Percentiles rank a stretch among this genome's conserved stretches.
These are phyloP conservation scores for Ustilago bromivora DNA, from an alignment of 1,284 basidiomycete genomes.

Conservation along the genomic window DNA sequence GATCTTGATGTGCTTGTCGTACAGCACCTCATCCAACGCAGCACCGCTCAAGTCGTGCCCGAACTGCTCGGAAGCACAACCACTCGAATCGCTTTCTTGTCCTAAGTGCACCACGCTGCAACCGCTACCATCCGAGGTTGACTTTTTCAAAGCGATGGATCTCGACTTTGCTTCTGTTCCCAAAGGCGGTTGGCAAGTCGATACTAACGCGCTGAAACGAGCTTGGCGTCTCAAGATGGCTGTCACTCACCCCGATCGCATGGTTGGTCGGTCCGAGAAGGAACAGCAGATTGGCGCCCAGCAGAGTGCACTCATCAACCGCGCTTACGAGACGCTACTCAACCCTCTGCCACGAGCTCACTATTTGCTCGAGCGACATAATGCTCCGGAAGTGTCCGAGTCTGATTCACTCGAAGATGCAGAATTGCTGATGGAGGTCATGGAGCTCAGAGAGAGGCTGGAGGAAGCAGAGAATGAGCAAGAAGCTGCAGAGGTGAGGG, in stretches of 20 bases:
- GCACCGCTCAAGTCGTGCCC: constrained; percentile 42
- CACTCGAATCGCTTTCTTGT: constrained; percentile 49
- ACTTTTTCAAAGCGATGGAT: constrained; percentile 62
- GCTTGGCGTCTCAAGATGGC: constrained; percentile 64
- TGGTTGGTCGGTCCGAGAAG: constrained; percentile 54
- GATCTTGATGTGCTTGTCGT: background rate
- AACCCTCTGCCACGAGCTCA: constrained; percentile 60
- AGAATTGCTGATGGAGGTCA: constrained; percentile 66
- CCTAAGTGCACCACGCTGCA: constrained; percentile 56
- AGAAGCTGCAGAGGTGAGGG: constrained; percentile 56
- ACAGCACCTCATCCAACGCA: constrained; percentile 17
- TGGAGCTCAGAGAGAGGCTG: constrained; percentile 64
- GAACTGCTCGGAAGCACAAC: constrained; percentile 39
- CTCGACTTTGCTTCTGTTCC: constrained; percentile 45
- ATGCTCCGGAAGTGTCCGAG: constrained; percentile 44
- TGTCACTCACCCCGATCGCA: constrained; percentile 64
- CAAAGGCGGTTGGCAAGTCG: constrained; percentile 58
- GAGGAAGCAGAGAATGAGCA: constrained; percentile 57
- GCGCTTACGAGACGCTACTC: constrained; percentile 65
- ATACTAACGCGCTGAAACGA: constrained; percentile 53
- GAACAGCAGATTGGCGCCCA: constrained; percentile 64
- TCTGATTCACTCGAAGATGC: constrained; percentile 62
- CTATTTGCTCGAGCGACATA: constrained; percentile 57
- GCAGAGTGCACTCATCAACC: constrained; percentile 65
- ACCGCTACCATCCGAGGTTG: constrained; percentile 53